Conservation (phyloP, 2,329 filamentous ascomycete genomes). For the Colletotrichum sp. region DNA sequence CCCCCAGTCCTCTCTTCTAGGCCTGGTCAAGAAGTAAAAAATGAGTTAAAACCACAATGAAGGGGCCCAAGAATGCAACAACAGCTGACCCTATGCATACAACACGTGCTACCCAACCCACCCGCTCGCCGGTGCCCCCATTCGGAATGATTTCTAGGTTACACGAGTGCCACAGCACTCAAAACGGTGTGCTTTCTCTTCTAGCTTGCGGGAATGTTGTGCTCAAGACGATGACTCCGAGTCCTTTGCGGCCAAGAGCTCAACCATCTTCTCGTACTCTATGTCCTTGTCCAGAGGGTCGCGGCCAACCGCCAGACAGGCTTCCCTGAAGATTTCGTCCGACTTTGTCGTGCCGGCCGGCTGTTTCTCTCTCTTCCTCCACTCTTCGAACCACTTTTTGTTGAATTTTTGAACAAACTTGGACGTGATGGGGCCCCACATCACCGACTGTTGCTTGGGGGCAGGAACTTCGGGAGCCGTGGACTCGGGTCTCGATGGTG, state of each 20-base stretch:
- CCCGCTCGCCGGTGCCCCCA: not conserved
- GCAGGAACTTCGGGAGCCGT: not conserved
- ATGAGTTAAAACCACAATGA: not conserved
- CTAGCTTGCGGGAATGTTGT: not conserved
- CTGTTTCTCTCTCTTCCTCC: conserved; percentile 10
- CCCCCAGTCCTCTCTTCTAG: not conserved
- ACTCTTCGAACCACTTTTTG: conserved; percentile 21
- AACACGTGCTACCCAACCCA: not conserved
- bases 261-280: conserved; percentile 22
- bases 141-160: not conserved
- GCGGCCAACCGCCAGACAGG: conserved; percentile 8
- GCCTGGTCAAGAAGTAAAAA: not conserved
- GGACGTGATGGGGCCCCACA: conserved; percentile 14
- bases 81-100: not conserved
- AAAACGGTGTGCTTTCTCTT: not conserved
- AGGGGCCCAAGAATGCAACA: not conserved
- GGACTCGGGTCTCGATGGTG: not conserved
- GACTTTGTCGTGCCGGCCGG: not conserved
- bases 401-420: conserved; percentile 15
- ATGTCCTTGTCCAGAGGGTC: conserved; percentile 19
- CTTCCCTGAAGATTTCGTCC: conserved; percentile 4
- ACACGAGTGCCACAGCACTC: not conserved
- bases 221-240: not conserved
- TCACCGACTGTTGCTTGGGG: conserved; percentile 15
- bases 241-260: conserved; percentile 16